These are phyloP conservation scores for Xylariomycetidae sp. DNA, from an alignment of 2,329 filamentous ascomycete species.

Conservation along the genomic window DNA sequence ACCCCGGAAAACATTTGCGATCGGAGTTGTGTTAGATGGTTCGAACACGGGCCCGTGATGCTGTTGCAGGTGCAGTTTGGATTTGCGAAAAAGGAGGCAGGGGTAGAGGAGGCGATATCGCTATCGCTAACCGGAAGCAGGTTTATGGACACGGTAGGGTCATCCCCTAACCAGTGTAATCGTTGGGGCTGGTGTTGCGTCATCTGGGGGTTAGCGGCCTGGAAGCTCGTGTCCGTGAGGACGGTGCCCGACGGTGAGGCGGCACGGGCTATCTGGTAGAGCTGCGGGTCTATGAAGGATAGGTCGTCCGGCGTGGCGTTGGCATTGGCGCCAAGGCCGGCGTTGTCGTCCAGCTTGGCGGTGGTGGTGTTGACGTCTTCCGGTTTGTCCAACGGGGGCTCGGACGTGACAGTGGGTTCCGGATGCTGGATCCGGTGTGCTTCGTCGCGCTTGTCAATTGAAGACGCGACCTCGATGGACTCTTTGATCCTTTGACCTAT, in stretches of 20 bases:
- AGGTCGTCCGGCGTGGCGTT: too few relatives aligned
- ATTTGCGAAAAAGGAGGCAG: neutral
- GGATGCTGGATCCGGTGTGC: neutral
- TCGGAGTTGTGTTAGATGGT: conserved; percentile 2
- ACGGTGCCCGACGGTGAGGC: too few relatives aligned
- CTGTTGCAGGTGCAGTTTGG: conserved; percentile 4
- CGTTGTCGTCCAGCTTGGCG: too few relatives aligned
- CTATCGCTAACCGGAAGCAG: neutral
- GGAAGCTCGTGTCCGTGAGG: too few relatives aligned
- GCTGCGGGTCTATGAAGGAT: too few relatives aligned
- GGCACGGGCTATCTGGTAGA: too few relatives aligned
- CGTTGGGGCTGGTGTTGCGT: too few relatives aligned
- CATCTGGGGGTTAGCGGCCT: too few relatives aligned
- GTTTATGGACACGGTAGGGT: neutral
- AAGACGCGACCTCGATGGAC: neutral
- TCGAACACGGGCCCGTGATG: conserved; percentile 2
- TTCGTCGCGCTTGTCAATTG: neutral
- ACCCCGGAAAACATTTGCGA: neutral
- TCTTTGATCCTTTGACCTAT: neutral
- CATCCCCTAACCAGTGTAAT: neutral
- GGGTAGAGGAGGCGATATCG: neutral
- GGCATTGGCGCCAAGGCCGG: too few relatives aligned
- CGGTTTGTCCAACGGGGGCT: neutral
- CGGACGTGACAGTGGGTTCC: neutral
- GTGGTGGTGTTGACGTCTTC: too few relatives aligned